Evolutionary conservation across 2,329 filamentous ascomycete genomes (phyloP), one percentile per base, ranked within the genome.

Genomic region (Neurospora sp.): DNA sequence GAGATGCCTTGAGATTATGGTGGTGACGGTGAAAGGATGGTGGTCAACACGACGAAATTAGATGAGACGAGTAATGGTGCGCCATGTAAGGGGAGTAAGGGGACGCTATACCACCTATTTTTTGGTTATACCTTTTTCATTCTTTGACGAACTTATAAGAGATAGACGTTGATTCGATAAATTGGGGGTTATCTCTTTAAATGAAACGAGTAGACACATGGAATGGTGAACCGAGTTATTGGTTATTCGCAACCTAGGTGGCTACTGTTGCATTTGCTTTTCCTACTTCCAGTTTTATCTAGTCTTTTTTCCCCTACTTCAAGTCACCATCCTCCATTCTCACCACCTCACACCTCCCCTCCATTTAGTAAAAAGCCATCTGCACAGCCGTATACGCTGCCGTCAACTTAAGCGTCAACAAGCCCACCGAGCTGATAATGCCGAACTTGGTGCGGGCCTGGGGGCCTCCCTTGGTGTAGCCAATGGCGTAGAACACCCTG

Each of bases 401-500:
- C 76, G 82, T 79, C 42, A 81, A 67, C 74, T 82, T 83, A 43
- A 87, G 76, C 4, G 72, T 69, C 0, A 78, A 0, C 69, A 84
- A 82, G 68, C 75, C 76, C 17, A 85, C 68, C 42, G 75, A 23
- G 79, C 76, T 15, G 78, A 70, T 28, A 4, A 71, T 15, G 23
- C 80, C 80, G 52, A 84, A 84, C 79, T 70, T n/a, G 17, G 71
- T 10, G 67, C 86, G 80, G 8, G 84, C 85, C 71, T 79, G 72
- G 17, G 85, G 85, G 0, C 85, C 85, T 11, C 76, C 75, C 66
- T 77, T 77, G 68, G 80, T 80, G 76, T 90, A 91, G 39, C 87
- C 88, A 13, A 80, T 71, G 70, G 86, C 83, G 74, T 90, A 91
- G 67, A 85, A 1, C 36, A 85, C 74, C 58, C 89, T 84, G 28